phyloP scores from a whole-genome alignment of 371 early-diverging fungal genomes.

The Mucor racemosus region DNA sequence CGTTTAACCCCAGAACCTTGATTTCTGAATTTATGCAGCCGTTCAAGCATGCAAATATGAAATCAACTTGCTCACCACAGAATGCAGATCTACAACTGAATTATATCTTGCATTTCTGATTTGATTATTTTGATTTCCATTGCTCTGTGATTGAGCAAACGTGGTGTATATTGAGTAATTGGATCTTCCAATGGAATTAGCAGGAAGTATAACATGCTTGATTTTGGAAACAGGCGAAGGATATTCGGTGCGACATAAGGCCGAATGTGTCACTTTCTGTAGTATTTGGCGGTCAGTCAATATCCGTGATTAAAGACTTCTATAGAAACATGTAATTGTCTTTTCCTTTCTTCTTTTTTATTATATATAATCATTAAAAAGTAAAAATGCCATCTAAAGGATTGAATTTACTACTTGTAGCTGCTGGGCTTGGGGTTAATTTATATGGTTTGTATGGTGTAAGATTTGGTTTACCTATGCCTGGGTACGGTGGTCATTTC shows the following conservation, averaged over 20 bases:
- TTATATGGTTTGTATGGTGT: constrained; percentile 22
- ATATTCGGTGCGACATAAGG: background rate
- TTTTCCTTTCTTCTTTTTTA: background rate
- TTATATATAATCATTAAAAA: no score
- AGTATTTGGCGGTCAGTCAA: background rate
- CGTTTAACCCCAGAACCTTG: no score
- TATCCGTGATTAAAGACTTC: background rate
- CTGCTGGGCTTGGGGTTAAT: constrained; percentile 11
- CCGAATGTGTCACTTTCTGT: background rate
- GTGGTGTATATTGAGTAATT: background rate
- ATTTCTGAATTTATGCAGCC: no score
- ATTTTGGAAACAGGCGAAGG: background rate
- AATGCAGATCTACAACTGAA: background rate
- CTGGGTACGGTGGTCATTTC: constrained; percentile 27
- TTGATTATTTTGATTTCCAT: background rate
- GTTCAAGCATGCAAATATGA: no score
- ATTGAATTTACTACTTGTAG: constrained; percentile 11
- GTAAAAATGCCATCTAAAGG: constrained; percentile 7
- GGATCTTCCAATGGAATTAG: background rate
- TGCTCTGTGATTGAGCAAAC: background rate
- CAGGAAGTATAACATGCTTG: background rate
- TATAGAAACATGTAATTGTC: background rate
- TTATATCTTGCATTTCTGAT: background rate
- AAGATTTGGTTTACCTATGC: constrained; percentile 10
- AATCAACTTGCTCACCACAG: background rate